Evolutionary conservation across 805 yeast genomes (phyloP).

Genomic region (Candida golubevii): DNA sequence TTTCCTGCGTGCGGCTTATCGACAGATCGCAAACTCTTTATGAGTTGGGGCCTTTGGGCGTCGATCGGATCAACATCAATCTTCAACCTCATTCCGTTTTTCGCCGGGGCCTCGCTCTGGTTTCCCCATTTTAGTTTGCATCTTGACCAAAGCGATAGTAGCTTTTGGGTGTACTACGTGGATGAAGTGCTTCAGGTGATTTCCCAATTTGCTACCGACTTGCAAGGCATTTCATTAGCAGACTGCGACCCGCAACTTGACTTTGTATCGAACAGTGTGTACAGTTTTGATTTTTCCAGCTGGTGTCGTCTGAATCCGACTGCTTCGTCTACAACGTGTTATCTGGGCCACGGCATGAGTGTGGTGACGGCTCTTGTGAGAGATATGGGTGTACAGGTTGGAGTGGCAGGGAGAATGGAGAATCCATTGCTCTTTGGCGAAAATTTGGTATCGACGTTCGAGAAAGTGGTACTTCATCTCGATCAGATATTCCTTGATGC

Average conservation of each 20-base stretch:
- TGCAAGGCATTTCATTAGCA: constrained; percentile 16
- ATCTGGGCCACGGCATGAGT: constrained; percentile 43
- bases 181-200: constrained; percentile 42
- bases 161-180: constrained; percentile 29
- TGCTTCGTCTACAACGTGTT: constrained; percentile 22
- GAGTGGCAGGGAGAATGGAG: constrained; percentile 35
- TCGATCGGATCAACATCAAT: constrained; percentile 5
- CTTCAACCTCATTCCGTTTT: constrained; percentile 10
- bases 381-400: constrained; percentile 49
- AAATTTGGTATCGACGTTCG: constrained; percentile 8
- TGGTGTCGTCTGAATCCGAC: constrained; percentile 40
- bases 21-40: constrained; percentile 2
- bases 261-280: constrained; percentile 30
- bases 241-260: constrained; percentile 11
- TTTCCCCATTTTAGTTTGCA: constrained; percentile 42
- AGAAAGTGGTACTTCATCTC: constrained; percentile 8
- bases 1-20: not conserved
- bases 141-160: constrained; percentile 30
- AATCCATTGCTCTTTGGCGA: constrained; percentile 24
- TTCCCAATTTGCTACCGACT: constrained; percentile 44
- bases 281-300: constrained; percentile 43
- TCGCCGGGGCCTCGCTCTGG: constrained; percentile 13
- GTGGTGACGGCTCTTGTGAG: constrained; percentile 42
- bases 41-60: constrained; percentile 12
- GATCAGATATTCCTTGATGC: constrained; percentile 12